Base-by-base conservation (phyloP, 768 basidiomycete species). In the Calocybe indica region DNA sequence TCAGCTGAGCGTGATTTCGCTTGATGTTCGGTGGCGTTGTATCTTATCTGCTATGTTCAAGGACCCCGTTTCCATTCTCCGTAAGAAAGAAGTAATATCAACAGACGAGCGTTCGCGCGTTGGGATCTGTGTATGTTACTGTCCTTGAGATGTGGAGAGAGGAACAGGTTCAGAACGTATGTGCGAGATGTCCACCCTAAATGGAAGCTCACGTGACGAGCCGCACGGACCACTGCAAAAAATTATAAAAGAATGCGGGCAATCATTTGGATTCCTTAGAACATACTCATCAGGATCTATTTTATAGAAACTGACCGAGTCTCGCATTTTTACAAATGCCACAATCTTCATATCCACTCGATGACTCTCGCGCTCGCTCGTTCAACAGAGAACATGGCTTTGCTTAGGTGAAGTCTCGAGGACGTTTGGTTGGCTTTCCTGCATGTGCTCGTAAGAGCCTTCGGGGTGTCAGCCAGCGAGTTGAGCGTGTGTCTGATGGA, bases 401-500 rank as follows among this genome's bases (percentile, higher is more conserved):
- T 43, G 46, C 39, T 38, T 11, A 0, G 7, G 45, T 40, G 30
- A 47, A 46, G 58, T 56, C 58, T 58, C 58, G 58, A 58, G 58
- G 58, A 58, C 58, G 58, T 58, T 58, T 58, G 58, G 58, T 75
- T 74, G 71, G 69, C 59, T 51, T 46, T 34, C 31, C 56, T 22
- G 0, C 40, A 43, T 40, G 51, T 46, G 31, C 62, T 56, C 52
- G 58, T 53, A 53, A 57, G 57, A 51, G 60, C 44, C 14, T 45
- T 49, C 53, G 45, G 59, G 59, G 58, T 43, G 58, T 56, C 44
- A 48, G 59, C 61, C 74, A 73, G 62, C 72, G 74, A 71, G 72
- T 62, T 5, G 71, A 68, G 70, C 62, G 74, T 74, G 60, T 73
- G 73, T 75, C 73, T 75, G 74, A 75, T 75, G 74, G 72, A 72